Base-by-base conservation (phyloP, 179 eudicot species). In the Gypsophila paniculata region DNA sequence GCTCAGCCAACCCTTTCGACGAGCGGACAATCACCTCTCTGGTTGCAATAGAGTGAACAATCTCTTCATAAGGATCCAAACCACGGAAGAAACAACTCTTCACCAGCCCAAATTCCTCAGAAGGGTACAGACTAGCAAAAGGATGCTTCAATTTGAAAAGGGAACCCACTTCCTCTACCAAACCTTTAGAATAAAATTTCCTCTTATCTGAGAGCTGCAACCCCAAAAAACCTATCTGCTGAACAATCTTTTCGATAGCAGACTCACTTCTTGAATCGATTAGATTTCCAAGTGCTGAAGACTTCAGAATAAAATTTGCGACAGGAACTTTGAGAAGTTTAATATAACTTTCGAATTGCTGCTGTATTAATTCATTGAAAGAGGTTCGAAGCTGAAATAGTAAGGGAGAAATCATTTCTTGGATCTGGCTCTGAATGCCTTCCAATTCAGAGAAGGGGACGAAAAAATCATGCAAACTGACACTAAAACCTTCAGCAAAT, bases 1-100 rank as follows among this genome's bases (percentile, higher is more conserved):
- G 99, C 75, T 95, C 97, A 67, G 96, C 89, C 71, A 95, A 75
- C 8, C 99, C 97, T 75, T 90, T 85, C 0, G 91, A 83, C 54
- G 99, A 95, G 26, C 99, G 90, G 34, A 95, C 88, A 48, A 88
- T 91, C 0, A 95, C 90, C 83, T 95, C 99, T 77, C 97, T 85
- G 5, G 89, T 87, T 5, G 97, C 88, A 19, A 95, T 82, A 0
- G 99, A 92, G 76, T 95, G 97, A 52, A 90, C 93, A 80, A 95
- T 92, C 78, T 80, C 95, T 73, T 92, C 95, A 72, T 84, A 95
- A 0, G 96, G 93, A 39, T 95, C 89, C 78, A 92, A 75, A 5
- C 99, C 99, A 67, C 85, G 86, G 73, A 90, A 87, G 12, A 92
- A 86, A 34, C 87, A 82, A 74, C 88, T 85, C 51, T 78, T 86